A percentile compares a stretch with the other conserved stretches of the same genome.
Conservation (phyloP, 805 yeast genomes). For the Saturnispora gosingensis region DNA sequence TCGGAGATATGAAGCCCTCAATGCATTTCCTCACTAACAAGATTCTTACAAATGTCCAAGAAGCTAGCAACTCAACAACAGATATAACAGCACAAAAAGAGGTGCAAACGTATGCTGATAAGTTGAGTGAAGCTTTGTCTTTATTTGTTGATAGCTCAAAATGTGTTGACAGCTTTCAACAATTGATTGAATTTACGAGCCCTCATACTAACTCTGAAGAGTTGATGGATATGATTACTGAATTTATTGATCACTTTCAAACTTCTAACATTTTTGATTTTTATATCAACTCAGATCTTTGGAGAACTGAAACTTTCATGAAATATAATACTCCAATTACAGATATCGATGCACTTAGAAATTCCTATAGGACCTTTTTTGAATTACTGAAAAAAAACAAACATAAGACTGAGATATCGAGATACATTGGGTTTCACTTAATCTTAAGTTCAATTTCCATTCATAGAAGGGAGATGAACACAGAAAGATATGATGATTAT, state of each 20-base stretch:
- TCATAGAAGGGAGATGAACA: neutral
- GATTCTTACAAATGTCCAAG: constrained; percentile 18
- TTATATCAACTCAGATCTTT: neutral
- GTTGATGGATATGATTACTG: constrained; percentile 5
- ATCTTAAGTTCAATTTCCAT: constrained; percentile 6
- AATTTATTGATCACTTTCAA: constrained; percentile 5
- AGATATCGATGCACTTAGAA: constrained; percentile 2
- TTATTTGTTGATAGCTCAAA: neutral
- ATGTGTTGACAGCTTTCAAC: neutral
- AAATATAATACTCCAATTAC: neutral
- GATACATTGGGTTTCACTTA: constrained; percentile 8
- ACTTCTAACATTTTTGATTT: constrained; percentile 5
- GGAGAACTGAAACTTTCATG: constrained; percentile 2
- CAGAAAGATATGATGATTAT: neutral
- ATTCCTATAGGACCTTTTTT: neutral
- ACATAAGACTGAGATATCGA: neutral
- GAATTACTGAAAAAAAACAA: neutral
- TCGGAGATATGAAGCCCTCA: neutral
- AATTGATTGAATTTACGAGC: neutral
- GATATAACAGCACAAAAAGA: neutral
- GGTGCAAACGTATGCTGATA: constrained; percentile 3
- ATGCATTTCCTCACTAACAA: neutral
- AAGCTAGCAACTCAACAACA: neutral
- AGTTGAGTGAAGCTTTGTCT: neutral
- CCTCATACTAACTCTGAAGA: neutral